phyloP scores from a whole-genome alignment of 352 stramenopile species.

The Pythium vanterpoolii region DNA sequence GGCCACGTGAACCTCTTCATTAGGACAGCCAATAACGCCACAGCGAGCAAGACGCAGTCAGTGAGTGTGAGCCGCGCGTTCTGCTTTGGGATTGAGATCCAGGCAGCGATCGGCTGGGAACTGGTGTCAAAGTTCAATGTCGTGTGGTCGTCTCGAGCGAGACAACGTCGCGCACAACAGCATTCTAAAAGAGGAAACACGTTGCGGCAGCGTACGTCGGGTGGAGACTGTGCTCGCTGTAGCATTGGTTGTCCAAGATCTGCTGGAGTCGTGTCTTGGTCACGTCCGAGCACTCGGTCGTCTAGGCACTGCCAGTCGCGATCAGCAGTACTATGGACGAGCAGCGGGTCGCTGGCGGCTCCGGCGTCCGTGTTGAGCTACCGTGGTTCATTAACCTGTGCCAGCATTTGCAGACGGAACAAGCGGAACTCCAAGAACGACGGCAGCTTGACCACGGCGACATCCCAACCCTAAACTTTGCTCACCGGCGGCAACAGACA shows the following conservation, averaged over 20 bases:
- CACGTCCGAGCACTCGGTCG: not conserved
- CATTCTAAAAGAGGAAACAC: not conserved
- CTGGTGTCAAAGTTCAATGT: not conserved
- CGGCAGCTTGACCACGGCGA: not conserved
- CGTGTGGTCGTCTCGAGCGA: not conserved
- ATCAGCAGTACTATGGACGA: not conserved
- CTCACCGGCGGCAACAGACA: too few relatives aligned
- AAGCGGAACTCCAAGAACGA: not conserved
- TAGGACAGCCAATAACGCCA: not conserved
- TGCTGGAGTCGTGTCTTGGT: not conserved
- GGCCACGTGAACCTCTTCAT: not conserved
- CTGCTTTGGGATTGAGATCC: not conserved
- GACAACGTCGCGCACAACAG: not conserved
- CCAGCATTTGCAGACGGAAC: not conserved
- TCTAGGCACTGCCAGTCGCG: not conserved
- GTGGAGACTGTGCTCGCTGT: not conserved
- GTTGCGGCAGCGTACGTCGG: not conserved
- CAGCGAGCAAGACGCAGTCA: not conserved
- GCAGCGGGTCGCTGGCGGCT: not conserved
- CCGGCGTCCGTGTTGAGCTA: not conserved
- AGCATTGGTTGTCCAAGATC: not conserved
- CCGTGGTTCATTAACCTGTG: not conserved
- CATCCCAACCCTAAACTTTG: too few relatives aligned
- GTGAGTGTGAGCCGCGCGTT: not conserved
- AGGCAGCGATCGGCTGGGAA: not conserved